Evolutionary conservation across 1,284 basidiomycete species (phyloP).

Genomic region (Cryptococcus wingfieldii): DNA sequence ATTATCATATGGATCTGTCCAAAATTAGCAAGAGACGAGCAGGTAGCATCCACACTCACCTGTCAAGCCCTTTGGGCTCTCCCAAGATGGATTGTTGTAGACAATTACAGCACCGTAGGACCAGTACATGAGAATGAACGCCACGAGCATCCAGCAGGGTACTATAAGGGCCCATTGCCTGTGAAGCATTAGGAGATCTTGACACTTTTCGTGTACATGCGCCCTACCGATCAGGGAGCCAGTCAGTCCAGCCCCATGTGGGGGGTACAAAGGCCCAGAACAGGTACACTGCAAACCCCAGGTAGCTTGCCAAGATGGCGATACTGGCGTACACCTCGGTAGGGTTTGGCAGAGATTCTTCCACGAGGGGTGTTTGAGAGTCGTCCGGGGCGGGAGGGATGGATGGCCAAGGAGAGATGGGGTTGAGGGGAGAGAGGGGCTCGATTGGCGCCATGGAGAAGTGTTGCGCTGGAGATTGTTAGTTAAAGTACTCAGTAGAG

Average conservation of each 20-base stretch:
- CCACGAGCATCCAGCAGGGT: conserved; percentile 71
- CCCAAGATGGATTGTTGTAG: conserved; percentile 64
- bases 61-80: conserved; percentile 61
- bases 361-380: neutral
- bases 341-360: conserved; percentile 20
- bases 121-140: conserved; percentile 71
- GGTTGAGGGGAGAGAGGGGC: conserved; percentile 8
- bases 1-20: neutral
- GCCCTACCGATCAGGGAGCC: conserved; percentile 80
- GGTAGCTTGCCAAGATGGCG: conserved; percentile 70
- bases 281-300: conserved; percentile 66
- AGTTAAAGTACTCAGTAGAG: too few species aligned
- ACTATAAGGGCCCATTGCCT: conserved; percentile 82
- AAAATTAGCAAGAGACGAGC: neutral
- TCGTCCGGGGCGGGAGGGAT: neutral
- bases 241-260: conserved; percentile 60
- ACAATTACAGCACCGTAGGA: conserved; percentile 71
- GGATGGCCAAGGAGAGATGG: conserved; percentile 15
- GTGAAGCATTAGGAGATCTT: neutral
- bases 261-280: conserved; percentile 60
- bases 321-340: conserved; percentile 82
- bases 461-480: too few species aligned
- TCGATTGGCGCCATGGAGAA: neutral
- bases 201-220: neutral
- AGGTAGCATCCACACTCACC: conserved; percentile 50